Conservation (phyloP, 164 flowering plant species). For the Buxus sempervirens region DNA sequence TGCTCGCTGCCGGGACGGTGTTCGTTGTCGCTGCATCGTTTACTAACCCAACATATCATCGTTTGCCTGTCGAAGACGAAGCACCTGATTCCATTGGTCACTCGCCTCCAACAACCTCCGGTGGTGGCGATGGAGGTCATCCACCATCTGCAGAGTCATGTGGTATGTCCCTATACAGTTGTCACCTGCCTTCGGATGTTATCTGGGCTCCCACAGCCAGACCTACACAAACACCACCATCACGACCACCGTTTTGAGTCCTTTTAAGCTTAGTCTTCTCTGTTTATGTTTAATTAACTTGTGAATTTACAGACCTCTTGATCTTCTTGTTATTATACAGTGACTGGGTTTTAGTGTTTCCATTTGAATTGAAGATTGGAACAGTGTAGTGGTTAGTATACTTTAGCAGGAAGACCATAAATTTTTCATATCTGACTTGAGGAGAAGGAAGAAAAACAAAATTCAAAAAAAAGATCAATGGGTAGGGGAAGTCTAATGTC, state of each 20-base stretch:
- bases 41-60: conserved; percentile 38
- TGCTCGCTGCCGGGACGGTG: conserved; percentile 45
- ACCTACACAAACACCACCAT: too few relatives aligned
- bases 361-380: too few relatives aligned
- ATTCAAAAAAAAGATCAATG: too few relatives aligned
- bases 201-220: conserved; percentile 4
- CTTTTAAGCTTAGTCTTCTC: background rate
- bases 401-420: too few relatives aligned
- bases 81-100: conserved; percentile 16
- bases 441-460: too few relatives aligned
- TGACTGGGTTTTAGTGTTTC: too few relatives aligned
- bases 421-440: too few relatives aligned
- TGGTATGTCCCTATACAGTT: conserved; percentile 3
- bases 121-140: conserved; percentile 7
- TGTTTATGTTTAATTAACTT: too few relatives aligned
- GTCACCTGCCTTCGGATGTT: conserved; percentile 9
- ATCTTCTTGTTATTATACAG: too few relatives aligned
- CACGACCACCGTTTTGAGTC: background rate
- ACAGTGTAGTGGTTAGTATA: too few relatives aligned
- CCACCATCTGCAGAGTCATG: conserved; percentile 2
- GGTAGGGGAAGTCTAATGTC: too few relatives aligned
- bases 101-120: conserved; percentile 18
- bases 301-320: too few relatives aligned
- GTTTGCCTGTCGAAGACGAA: conserved; percentile 37
- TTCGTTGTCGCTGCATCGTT: conserved; percentile 53